Evolutionary conservation across 148 eudicot species (phyloP).

Genomic region (Heliamphora exappendiculata): DNA sequence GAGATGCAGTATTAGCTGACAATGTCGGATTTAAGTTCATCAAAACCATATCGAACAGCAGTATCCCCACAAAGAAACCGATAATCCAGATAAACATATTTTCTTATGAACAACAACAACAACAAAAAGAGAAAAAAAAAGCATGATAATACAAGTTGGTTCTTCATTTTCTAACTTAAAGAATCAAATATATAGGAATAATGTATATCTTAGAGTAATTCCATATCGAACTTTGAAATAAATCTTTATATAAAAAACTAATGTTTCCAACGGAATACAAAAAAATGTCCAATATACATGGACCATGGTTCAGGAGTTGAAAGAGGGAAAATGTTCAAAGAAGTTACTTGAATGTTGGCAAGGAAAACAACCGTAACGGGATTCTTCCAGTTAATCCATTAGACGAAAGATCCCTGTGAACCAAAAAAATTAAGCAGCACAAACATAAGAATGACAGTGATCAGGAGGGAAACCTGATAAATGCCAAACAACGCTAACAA

Average conservation of each 20-base stretch:
- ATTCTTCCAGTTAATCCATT: constrained; percentile 58
- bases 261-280: not conserved
- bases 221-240: not conserved
- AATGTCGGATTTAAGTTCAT: not conserved
- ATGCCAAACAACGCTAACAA: not conserved
- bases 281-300: too few relatives aligned
- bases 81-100: not conserved
- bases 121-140: not conserved
- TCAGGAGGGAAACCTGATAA: not conserved
- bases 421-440: constrained; percentile 8
- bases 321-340: not conserved
- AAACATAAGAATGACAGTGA: not conserved
- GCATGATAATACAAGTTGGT: not conserved
- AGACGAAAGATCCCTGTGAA: constrained; percentile 77
- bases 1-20: not conserved
- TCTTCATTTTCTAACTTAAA: constrained; percentile 2
- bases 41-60: not conserved
- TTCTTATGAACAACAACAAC: not conserved
- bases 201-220: not conserved
- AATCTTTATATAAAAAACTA: not conserved
- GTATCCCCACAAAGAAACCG: not conserved
- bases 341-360: constrained; percentile 66
- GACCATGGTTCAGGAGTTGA: not conserved
- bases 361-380: constrained; percentile 50
- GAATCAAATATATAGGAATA: not conserved